These are phyloP conservation scores for Yamadazyma sp. DNA, from an alignment of 805 yeast species.

Conservation along the genomic window DNA sequence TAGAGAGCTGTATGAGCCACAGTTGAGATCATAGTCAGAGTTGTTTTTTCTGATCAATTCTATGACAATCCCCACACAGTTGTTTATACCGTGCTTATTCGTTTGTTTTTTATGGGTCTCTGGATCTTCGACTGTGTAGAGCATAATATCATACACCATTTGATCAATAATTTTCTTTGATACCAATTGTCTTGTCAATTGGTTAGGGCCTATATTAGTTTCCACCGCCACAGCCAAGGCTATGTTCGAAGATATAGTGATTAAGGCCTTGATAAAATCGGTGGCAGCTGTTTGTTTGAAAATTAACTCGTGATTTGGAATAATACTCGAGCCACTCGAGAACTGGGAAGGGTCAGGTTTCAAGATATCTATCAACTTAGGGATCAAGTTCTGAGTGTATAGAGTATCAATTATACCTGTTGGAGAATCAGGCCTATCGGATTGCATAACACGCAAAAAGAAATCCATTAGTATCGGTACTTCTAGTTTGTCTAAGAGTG, in stretches of 20 bases:
- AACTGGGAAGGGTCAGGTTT: conserved; percentile 67
- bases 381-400: conserved; percentile 70
- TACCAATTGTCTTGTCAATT: conserved; percentile 85
- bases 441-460: conserved; percentile 80
- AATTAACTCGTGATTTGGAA: conserved; percentile 32
- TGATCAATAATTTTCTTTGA: conserved; percentile 65
- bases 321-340: conserved; percentile 12
- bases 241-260: conserved; percentile 86
- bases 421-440: conserved; percentile 87
- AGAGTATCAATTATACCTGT: conserved; percentile 82
- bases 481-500: conserved; percentile 82
- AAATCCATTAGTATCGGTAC: conserved; percentile 95
- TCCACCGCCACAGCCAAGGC: conserved; percentile 74
- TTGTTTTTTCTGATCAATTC: conserved; percentile 94
- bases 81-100: conserved; percentile 86
- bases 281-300: conserved; percentile 88
- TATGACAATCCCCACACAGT: conserved; percentile 92
- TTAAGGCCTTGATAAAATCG: conserved; percentile 90
- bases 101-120: conserved; percentile 18
- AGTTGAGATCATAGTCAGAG: conserved; percentile 89
- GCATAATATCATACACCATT: conserved; percentile 73
- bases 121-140: conserved; percentile 22
- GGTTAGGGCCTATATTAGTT: conserved; percentile 94
- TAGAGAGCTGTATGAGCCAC: conserved; percentile 76
- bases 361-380: conserved; percentile 67